Evolutionary conservation across 805 yeast species (phyloP), one percentile per base, ranked within the genome.

Genomic region (Saccharomyces cerevisiae): DNA sequence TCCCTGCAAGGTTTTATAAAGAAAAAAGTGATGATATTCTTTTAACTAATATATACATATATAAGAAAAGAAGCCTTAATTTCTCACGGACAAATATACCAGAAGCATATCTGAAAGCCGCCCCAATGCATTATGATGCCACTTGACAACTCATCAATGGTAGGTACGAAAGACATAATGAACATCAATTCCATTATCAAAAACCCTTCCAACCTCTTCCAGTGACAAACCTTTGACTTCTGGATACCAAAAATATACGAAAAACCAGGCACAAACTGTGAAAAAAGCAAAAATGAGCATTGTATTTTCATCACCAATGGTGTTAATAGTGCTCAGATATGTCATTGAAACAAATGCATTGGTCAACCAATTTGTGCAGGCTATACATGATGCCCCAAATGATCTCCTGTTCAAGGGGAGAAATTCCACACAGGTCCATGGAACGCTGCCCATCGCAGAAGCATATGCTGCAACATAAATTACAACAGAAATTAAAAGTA

Each of bases 391-490:
- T 14, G 76, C 70, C 2, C 79, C 80, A 47, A 73, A 66, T 2
- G 78, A 69, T 53, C 79, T 63, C 26, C 71, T 67, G 53, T 73
- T 74, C 41, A 73, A 53, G 0, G 79, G 79, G 31, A 76, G 59
- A 55, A 76, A 72, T 54, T 76, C 79, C 1, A 75, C 78, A 14
- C 75, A 70, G 28, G 66, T 68, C 79, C 79, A 76, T 0, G 80
- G 79, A 22, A 76, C 69, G 0, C 73, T 69, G 0, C 79, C 80
- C 63, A 76, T 60, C 0, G 74, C 79, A 1, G 74, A 64, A 0
- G 79, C 78, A 59, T 72, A 76, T 3, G 73, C 65, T 0, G 75
- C 76, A 21, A 76, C 78, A 57, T 65, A 76, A 0, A 67, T 51
- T 6, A 73, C 55, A 3, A 75, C 61, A 2, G 77, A 62, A 0